A percentile compares a stretch with the other conserved stretches of the same genome.
These are phyloP conservation scores for Rosa chinensis DNA, from an alignment of 306 rosid species.

Conservation along the genomic window DNA sequence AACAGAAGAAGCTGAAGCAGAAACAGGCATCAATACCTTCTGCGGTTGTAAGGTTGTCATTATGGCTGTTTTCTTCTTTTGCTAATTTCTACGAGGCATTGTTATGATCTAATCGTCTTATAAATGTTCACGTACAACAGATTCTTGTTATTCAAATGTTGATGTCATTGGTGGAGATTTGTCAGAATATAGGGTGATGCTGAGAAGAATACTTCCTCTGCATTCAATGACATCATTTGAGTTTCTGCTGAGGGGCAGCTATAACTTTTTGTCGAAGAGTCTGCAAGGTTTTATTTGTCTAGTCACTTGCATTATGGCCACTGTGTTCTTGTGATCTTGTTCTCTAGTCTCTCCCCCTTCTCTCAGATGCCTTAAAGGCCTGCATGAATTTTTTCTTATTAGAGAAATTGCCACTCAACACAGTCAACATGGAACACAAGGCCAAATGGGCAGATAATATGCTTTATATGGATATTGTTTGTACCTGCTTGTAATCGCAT, in stretches of 20 bases:
- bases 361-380: neutral
- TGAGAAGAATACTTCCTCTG: no score
- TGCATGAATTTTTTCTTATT: neutral
- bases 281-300: no score
- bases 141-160: neutral
- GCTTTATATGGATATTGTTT: neutral
- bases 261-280: no score
- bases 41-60: neutral
- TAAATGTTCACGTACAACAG: neutral
- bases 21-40: no score
- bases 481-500: neutral
- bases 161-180: neutral
- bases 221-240: no score
- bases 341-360: neutral
- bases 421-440: constrained; percentile 86
- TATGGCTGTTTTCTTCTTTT: neutral
- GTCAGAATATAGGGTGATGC: no score
- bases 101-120: neutral
- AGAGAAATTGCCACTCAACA: constrained; percentile 90
- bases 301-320: neutral
- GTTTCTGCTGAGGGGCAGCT: no score
- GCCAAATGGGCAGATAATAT: constrained; percentile 63
- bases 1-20: no score
- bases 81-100: neutral
- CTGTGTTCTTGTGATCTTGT: neutral